A percentile compares a stretch with the other conserved stretches of the same genome.
Conservation (phyloP, 495 filamentous ascomycete genomes). For the Poronia punctata region DNA sequence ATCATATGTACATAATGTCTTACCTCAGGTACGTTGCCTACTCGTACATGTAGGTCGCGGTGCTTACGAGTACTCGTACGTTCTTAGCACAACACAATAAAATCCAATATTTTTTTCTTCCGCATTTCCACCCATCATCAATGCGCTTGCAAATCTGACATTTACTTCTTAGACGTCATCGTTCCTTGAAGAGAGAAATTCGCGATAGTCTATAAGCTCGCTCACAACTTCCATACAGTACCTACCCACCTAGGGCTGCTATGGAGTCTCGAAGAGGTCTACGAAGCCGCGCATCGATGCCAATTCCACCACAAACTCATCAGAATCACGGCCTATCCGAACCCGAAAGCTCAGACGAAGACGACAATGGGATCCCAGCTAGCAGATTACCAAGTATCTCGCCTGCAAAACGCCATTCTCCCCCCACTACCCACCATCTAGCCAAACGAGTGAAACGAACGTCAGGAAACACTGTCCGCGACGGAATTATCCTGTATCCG, state of each 20-base stretch:
- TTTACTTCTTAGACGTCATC: too few species aligned
- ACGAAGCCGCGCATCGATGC: background rate
- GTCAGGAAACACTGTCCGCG: background rate
- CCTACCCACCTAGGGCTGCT: background rate
- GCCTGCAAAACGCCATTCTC: constrained; percentile 1
- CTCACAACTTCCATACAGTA: too few species aligned
- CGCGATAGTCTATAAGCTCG: too few species aligned
- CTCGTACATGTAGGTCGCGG: too few species aligned
- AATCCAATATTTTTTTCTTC: too few species aligned
- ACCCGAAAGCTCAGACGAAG: constrained; percentile 13
- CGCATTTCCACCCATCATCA: too few species aligned
- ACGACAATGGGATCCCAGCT: constrained; percentile 9
- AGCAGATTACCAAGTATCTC: background rate
- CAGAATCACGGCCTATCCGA: background rate
- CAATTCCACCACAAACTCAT: background rate
- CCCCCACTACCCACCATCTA: background rate
- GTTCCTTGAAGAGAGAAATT: too few species aligned
- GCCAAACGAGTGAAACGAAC: constrained; percentile 6
- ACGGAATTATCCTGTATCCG: constrained; percentile 2
- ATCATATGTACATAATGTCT: too few species aligned
- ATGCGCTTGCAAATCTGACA: too few species aligned
- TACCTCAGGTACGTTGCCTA: too few species aligned
- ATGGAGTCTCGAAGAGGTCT: constrained; percentile 14
- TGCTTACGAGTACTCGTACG: too few species aligned
- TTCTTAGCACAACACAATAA: too few species aligned